phyloP scores from a whole-genome alignment of 2,329 filamentous ascomycete genomes.

The Hypoxylon sp. region DNA sequence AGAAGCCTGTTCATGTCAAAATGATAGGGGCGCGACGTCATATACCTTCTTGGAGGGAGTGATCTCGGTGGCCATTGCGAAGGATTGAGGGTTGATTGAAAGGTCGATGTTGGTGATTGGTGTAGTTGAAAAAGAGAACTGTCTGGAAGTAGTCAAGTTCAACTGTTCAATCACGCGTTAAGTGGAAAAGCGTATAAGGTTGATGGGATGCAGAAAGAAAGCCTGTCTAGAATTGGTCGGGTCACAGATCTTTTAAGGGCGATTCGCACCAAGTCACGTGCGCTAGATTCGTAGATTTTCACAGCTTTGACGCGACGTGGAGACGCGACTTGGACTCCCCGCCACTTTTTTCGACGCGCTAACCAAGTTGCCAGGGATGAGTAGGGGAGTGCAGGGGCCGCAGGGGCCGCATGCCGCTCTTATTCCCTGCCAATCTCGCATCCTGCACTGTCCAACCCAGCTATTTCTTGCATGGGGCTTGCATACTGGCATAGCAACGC shows the following conservation, averaged over 20 bases:
- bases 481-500: slow-evolving; percentile 24
- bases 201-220: slow-evolving; percentile 41
- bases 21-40: slow-evolving; percentile 48
- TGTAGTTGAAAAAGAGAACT: slow-evolving; percentile 18
- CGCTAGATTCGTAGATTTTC: slow-evolving; percentile 13
- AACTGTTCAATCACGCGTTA: slow-evolving; percentile 42
- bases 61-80: slow-evolving; percentile 80
- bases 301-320: slow-evolving; percentile 27
- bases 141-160: slow-evolving; percentile 20
- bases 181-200: slow-evolving; percentile 37
- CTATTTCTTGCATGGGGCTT: slow-evolving; percentile 10
- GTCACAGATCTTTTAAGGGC: slow-evolving; percentile 45
- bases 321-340: slow-evolving; percentile 43
- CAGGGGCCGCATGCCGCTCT: neutral
- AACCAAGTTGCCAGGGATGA: neutral
- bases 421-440: slow-evolving; percentile 3
- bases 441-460: neutral
- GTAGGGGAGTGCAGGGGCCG: slow-evolving; percentile 5
- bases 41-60: slow-evolving; percentile 69
- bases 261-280: slow-evolving; percentile 48
- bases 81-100: slow-evolving; percentile 20
- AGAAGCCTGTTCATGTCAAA: slow-evolving; percentile 10
- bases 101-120: slow-evolving; percentile 41
- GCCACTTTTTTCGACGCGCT: slow-evolving; percentile 45
- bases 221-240: slow-evolving; percentile 40